These are phyloP conservation scores for Blastocystis hominis DNA, from an alignment of 352 stramenopile genomes.

Conservation along the genomic window DNA sequence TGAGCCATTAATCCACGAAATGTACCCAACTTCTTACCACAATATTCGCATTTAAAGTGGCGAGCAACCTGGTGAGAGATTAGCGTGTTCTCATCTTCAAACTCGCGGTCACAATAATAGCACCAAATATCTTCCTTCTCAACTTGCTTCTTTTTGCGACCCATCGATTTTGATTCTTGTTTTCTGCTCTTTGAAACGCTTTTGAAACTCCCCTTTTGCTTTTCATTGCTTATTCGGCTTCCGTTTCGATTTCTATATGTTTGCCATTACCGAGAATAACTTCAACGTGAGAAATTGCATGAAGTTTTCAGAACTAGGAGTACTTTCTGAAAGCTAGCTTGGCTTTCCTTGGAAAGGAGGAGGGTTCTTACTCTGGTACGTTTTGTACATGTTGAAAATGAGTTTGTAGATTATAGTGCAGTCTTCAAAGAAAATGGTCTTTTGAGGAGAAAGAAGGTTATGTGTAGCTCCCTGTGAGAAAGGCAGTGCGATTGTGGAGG, in stretches of 20 bases:
- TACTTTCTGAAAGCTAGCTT: neutral
- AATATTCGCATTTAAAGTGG: conserved; percentile 58
- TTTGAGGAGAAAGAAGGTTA: neutral
- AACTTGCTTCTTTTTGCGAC: conserved; percentile 54
- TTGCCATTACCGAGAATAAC: neutral
- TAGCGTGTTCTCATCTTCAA: conserved; percentile 59
- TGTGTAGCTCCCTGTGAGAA: neutral
- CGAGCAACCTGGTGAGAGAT: conserved; percentile 55
- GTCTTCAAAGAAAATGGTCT: neutral
- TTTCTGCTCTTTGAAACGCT: neutral
- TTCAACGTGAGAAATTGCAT: neutral
- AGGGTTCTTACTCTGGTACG: neutral
- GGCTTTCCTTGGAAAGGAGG: neutral
- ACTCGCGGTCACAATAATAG: conserved; percentile 59
- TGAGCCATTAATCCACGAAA: conserved; percentile 55
- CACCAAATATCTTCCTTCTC: conserved; percentile 66
- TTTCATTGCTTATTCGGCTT: neutral
- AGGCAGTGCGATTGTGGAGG: neutral
- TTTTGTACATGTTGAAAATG: neutral
- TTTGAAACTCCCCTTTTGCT: neutral
- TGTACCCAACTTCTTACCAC: conserved; percentile 54
- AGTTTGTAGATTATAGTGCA: neutral
- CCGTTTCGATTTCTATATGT: neutral
- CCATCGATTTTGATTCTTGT: neutral
- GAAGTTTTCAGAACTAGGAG: neutral